These are phyloP conservation scores for Alternaria hordeiaustralica DNA, from an alignment of 2,329 filamentous ascomycete genomes.

Conservation along the genomic window DNA sequence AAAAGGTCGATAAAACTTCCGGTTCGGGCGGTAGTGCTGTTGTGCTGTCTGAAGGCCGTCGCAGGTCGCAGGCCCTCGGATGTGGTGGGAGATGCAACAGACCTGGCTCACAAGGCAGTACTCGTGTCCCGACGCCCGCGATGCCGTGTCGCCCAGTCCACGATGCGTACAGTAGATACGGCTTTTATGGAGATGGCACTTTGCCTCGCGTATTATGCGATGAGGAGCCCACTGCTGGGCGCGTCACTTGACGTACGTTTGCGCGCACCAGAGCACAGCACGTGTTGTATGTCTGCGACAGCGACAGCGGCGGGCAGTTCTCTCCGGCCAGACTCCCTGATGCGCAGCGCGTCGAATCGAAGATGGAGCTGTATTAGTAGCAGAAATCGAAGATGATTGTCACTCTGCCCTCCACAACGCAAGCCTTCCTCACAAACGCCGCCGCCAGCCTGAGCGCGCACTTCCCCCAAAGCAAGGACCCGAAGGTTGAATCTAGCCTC, in stretches of 20 bases:
- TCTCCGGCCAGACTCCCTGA: constrained; percentile 26
- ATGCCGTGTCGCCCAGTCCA: constrained; percentile 38
- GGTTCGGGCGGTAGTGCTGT: constrained; percentile 36
- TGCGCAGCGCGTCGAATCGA: constrained; percentile 31
- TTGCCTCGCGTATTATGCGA: constrained; percentile 43
- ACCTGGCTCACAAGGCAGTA: constrained; percentile 27
- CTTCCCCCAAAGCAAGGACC: constrained; percentile 41
- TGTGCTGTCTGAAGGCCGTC: constrained; percentile 19
- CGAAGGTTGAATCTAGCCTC: constrained; percentile 42
- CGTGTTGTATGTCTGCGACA: constrained; percentile 24
- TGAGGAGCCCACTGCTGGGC: constrained; percentile 40
- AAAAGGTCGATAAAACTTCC: constrained; percentile 45
- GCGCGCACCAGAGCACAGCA: constrained; percentile 44
- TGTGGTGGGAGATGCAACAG: constrained; percentile 20
- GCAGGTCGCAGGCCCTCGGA: constrained; percentile 28
- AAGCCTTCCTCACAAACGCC: constrained; percentile 37
- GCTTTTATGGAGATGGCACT: constrained; percentile 40
- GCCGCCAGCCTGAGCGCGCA: constrained; percentile 41
- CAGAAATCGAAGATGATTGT: constrained; percentile 36
- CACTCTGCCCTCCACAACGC: constrained; percentile 40
- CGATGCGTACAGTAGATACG: constrained; percentile 32
- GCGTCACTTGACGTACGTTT: constrained; percentile 47
- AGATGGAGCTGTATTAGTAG: constrained; percentile 45
- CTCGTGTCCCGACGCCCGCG: constrained; percentile 34
- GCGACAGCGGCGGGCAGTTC: constrained; percentile 16